Evolutionary conservation across 495 filamentous ascomycete species (phyloP).

Genomic region (Parachaetomium inaequale): DNA sequence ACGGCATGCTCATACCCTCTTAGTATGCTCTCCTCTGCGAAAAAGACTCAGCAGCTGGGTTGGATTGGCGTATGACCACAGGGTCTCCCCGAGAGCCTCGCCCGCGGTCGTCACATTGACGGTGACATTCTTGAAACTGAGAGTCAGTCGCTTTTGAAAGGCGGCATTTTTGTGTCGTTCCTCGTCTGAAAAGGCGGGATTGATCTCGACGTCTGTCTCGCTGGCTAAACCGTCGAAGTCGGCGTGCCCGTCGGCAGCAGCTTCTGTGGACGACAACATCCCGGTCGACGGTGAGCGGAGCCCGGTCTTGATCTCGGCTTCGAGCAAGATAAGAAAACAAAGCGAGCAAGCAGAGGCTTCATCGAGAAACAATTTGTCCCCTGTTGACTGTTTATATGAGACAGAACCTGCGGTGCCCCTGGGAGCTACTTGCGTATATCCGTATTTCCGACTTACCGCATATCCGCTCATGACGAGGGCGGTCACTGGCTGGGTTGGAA

Average conservation of each 20-base stretch:
- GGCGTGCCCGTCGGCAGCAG: not conserved
- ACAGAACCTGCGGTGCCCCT: not conserved
- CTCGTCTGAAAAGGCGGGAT: not conserved
- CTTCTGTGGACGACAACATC: constrained; percentile 1
- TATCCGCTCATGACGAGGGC: not conserved
- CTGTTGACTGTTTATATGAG: not conserved
- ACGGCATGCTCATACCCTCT: not conserved
- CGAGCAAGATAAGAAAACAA: not conserved
- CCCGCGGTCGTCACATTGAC: constrained; percentile 8
- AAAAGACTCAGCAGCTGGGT: not conserved
- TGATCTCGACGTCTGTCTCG: constrained; percentile 9
- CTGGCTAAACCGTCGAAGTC: not conserved
- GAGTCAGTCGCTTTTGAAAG: constrained; percentile 1
- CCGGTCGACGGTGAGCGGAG: not conserved
- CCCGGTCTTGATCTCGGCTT: not conserved
- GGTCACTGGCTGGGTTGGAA: too few species aligned
- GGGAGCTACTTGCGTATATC: not conserved
- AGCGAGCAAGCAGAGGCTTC: not conserved
- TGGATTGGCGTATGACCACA: constrained; percentile 1
- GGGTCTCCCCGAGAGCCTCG: not conserved
- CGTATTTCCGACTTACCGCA: not conserved
- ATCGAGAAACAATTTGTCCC: not conserved
- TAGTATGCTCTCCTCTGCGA: not conserved
- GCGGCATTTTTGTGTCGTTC: not conserved
- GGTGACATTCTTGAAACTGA: constrained; percentile 8